Evolutionary conservation across 202 grass and related monocot genomes (phyloP).

Genomic region (Sporobolus alterniflorus): DNA sequence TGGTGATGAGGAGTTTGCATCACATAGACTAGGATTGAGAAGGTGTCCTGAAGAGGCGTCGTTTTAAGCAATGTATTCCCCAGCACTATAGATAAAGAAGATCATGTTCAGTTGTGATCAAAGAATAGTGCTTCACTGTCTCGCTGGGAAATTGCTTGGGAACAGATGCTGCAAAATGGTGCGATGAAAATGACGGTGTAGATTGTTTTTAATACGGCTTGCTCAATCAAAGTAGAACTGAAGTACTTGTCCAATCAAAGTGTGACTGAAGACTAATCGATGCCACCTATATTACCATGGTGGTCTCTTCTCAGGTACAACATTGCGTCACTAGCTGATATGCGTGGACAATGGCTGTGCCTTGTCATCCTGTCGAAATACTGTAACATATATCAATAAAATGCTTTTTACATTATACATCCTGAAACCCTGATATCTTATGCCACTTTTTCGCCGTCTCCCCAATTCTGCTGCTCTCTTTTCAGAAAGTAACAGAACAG

Average conservation of each 20-base stretch:
- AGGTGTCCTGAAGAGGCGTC: conserved; percentile 16
- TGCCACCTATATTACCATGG: neutral
- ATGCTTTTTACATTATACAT: neutral
- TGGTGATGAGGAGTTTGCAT: conserved; percentile 58
- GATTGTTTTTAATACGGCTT: neutral
- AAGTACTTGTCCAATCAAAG: neutral
- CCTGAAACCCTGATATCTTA: neutral
- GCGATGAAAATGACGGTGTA: neutral
- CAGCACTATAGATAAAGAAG: neutral
- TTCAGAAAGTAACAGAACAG: neutral
- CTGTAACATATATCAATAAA: neutral
- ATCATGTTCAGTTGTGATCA: neutral
- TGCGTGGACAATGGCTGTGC: neutral
- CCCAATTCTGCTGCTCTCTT: neutral
- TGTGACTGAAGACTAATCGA: neutral
- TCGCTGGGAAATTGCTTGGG: neutral
- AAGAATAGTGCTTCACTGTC: neutral
- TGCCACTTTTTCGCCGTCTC: neutral
- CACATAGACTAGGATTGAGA: conserved; percentile 41
- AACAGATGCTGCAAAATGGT: neutral
- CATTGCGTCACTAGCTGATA: neutral
- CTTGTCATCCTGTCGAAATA: neutral
- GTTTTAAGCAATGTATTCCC: neutral
- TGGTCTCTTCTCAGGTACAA: conserved; percentile 1
- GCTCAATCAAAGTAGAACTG: neutral